A percentile compares a stretch with the other conserved stretches of the same genome.
Evolutionary conservation across 345 rosid genomes (phyloP).

Genomic region (Heritiera fomes): DNA sequence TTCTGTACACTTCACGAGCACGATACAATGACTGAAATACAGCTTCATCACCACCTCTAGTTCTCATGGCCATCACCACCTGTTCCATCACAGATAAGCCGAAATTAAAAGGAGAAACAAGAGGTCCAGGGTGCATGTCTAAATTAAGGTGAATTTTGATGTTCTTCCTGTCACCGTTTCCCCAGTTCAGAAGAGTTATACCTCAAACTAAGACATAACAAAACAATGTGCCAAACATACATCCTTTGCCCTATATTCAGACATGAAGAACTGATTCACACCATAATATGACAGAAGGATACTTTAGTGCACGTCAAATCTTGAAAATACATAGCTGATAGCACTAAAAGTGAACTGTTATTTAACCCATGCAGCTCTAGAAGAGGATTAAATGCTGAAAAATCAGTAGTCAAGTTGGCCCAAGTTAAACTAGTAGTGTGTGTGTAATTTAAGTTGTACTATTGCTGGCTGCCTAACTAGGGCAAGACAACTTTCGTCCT

Average conservation of each 20-base stretch:
- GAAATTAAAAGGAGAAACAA: not conserved
- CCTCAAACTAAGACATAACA: not conserved
- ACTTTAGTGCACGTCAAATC: not conserved
- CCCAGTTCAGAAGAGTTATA: not conserved
- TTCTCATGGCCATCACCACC: constrained; percentile 78
- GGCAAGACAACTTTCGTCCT: not conserved
- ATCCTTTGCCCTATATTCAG: not conserved
- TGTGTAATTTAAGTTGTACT: not conserved
- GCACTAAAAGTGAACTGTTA: not conserved
- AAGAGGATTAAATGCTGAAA: not conserved
- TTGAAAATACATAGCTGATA: not conserved
- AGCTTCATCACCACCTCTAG: constrained; percentile 80
- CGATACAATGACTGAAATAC: constrained; percentile 60
- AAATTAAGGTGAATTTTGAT: not conserved
- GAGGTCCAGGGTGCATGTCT: not conserved
- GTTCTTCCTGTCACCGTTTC: not conserved
- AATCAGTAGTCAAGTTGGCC: not conserved
- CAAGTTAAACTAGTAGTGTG: not conserved
- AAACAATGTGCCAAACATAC: not conserved
- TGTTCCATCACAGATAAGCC: constrained; percentile 35
- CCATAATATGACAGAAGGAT: not conserved
- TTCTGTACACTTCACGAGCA: constrained; percentile 71
- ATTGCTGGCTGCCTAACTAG: not conserved
- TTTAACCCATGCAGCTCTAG: not conserved
- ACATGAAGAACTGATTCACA: not conserved